Conservation (phyloP, 2,329 filamentous ascomycete species). For the Eurotiales sp. region DNA sequence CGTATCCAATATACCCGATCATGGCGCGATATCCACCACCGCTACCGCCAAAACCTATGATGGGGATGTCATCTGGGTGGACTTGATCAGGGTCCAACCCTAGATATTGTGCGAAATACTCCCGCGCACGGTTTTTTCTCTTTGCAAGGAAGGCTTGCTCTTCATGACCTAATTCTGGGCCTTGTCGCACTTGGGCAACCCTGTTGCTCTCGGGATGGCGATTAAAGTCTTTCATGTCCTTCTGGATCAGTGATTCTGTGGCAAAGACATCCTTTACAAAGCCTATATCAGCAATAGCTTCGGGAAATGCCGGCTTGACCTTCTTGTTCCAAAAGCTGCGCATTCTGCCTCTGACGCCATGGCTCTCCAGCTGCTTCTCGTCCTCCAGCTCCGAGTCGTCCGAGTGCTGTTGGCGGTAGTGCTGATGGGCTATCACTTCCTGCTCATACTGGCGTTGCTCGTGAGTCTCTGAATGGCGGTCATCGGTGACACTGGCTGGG, state of each 20-base stretch:
- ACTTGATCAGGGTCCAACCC: slow-evolving; percentile 10
- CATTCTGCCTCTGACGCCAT: slow-evolving; percentile 4
- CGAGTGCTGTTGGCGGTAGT: not conserved
- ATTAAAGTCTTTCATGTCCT: slow-evolving; percentile 3
- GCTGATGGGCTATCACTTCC: slow-evolving; percentile 9
- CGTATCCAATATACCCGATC: slow-evolving; percentile 12
- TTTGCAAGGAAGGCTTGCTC: slow-evolving; percentile 10
- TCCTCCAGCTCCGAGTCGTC: slow-evolving; percentile 6
- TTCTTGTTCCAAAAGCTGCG: slow-evolving; percentile 9
- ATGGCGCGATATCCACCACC: slow-evolving; percentile 14
- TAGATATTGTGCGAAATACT: slow-evolving; percentile 12
- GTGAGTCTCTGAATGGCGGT: slow-evolving; percentile 7
- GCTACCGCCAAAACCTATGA: slow-evolving; percentile 13
- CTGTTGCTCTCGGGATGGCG: slow-evolving; percentile 10
- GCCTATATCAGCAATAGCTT: slow-evolving; percentile 13
- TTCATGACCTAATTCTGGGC: slow-evolving; percentile 1
- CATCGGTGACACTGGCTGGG: not conserved
- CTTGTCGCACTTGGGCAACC: slow-evolving; percentile 9
- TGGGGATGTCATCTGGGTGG: slow-evolving; percentile 12
- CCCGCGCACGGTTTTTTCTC: slow-evolving; percentile 6
- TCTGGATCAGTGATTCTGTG: slow-evolving; percentile 9
- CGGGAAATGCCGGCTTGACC: slow-evolving; percentile 15
- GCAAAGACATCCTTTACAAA: slow-evolving; percentile 15
- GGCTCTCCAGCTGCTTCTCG: slow-evolving; percentile 1
- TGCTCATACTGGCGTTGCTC: slow-evolving; percentile 13